Evolutionary conservation across 768 basidiomycete genomes (phyloP).

Genomic region (Boletus patriciae): DNA sequence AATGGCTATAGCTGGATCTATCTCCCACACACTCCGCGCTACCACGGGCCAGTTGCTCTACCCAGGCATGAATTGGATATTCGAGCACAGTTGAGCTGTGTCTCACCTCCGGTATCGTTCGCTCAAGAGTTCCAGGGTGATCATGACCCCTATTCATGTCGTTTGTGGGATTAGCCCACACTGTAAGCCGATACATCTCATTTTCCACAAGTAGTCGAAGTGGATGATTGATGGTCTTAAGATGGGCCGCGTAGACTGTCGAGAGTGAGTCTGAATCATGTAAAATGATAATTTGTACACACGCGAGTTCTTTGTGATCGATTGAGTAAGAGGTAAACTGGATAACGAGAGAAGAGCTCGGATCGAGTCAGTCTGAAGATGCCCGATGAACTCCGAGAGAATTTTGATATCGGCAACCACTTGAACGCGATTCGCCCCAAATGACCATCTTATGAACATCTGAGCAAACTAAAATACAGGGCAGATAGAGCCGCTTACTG

Average conservation of each 20-base stretch:
- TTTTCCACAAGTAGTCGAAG: slow-evolving; percentile 86
- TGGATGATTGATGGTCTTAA: slow-evolving; percentile 70
- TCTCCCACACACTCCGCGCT: slow-evolving; percentile 74
- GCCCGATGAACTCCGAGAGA: slow-evolving; percentile 77
- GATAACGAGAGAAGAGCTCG: slow-evolving; percentile 58
- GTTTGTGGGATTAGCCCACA: slow-evolving; percentile 88
- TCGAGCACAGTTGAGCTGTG: neutral
- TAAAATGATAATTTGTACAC: slow-evolving; percentile 16
- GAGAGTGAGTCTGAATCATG: slow-evolving; percentile 7
- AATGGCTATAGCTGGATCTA: slow-evolving; percentile 80
- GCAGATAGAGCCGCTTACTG: slow-evolving; percentile 58
- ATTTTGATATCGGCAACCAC: slow-evolving; percentile 86
- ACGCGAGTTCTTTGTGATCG: slow-evolving; percentile 44
- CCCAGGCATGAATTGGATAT: slow-evolving; percentile 3
- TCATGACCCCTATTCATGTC: slow-evolving; percentile 71
- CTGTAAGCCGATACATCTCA: slow-evolving; percentile 80
- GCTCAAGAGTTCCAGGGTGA: slow-evolving; percentile 54
- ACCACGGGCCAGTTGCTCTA: slow-evolving; percentile 67
- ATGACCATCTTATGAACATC: slow-evolving; percentile 76
- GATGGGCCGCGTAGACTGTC: slow-evolving; percentile 55
- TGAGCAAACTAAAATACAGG: neutral
- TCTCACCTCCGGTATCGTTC: slow-evolving; percentile 61
- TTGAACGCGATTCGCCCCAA: slow-evolving; percentile 91
- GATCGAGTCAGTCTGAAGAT: slow-evolving; percentile 71
- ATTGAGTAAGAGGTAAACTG: slow-evolving; percentile 58